A percentile compares a stretch with the other conserved stretches of the same genome.
phyloP scores from a whole-genome alignment of 1,139 yeast species.

The Candida sojae region DNA sequence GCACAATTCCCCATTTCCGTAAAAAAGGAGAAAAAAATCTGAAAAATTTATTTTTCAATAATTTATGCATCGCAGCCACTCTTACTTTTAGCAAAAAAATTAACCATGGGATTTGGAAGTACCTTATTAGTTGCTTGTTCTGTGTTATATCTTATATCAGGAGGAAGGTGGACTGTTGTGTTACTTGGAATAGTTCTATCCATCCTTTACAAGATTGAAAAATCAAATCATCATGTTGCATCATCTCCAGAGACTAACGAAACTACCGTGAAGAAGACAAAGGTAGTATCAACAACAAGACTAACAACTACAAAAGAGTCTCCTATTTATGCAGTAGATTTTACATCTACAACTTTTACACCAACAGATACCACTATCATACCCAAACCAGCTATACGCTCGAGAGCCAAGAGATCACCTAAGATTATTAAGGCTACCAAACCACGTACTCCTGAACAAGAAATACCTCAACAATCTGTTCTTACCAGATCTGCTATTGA shows the following conservation, averaged over 20 bases:
- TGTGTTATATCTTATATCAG: slow-evolving; percentile 19
- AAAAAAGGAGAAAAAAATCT: not conserved
- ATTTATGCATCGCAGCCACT: slow-evolving; percentile 3
- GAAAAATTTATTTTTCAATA: not conserved
- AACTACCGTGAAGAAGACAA: slow-evolving; percentile 2
- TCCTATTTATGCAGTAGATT: slow-evolving; percentile 47
- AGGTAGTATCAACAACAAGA: too few species aligned
- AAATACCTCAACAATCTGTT: slow-evolving; percentile 20
- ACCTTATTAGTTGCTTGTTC: slow-evolving; percentile 7
- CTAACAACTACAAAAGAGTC: slow-evolving; percentile 17
- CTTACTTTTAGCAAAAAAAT: not conserved
- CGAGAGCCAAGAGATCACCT: slow-evolving; percentile 35
- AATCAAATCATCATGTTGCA: slow-evolving; percentile 5
- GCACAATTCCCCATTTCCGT: not conserved
- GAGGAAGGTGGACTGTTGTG: slow-evolving; percentile 33
- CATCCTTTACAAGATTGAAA: slow-evolving; percentile 8
- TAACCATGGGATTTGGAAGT: slow-evolving; percentile 7
- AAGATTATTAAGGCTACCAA: slow-evolving; percentile 43
- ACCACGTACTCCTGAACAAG: slow-evolving; percentile 14
- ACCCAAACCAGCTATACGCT: slow-evolving; percentile 20
- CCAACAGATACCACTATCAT: slow-evolving; percentile 25
- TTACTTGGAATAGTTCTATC: slow-evolving; percentile 13
- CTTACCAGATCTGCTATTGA: slow-evolving; percentile 34
- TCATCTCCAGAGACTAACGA: slow-evolving; percentile 1
- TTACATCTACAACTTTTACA: slow-evolving; percentile 38